Base-by-base conservation (phyloP, 768 basidiomycete genomes). In the Amanita rubescens region DNA sequence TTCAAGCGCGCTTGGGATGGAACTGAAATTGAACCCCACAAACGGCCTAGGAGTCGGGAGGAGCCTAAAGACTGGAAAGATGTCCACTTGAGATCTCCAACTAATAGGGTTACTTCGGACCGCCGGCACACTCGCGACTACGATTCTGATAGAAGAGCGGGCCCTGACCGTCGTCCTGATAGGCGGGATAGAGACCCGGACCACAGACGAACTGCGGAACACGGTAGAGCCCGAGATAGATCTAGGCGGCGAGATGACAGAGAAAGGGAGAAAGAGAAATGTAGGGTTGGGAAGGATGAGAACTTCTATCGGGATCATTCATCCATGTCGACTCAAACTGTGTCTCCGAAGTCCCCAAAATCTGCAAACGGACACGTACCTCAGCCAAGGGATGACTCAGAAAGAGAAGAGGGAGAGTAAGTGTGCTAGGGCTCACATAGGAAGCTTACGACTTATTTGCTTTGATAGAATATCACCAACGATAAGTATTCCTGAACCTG, bases 401-500 rank as follows among this genome's bases (percentile, higher is more conserved):
- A 90, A 59, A 85, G 70, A 65, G 89, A 93, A 72, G 93, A 94
- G 77, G 92, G 89, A 76, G 93, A 95, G 91, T 94, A 71, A 87
- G 93, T 93, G 61, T 19, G 3, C 25, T 9, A 27, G 17, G 6
- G 9, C 25, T 22, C n/a, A 8, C n/a, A 5, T 17, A 6, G 25
- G 9, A 24, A 50, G 17, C 38, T 15, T 44, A 33, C 42, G 47
- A 58, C 17, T 53, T 14, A 49, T 54, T 53, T 58, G 46, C 30
- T 49, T 43, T 48, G 35, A 22, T 55, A 90, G 88, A 65, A 85
- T 88, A 59, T 90, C 87, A 6, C 85, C 86, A 27, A 53, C 52
- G 15, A 35, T 30, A 30, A 30, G 20, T 35, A 53, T 25, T 19
- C 52, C 43, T 73, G 72, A 37, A 66, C 64, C 20, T 34, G n/a